These are phyloP conservation scores for Flagelloscypha sp. DNA, from an alignment of 768 basidiomycete species.

Conservation along the genomic window DNA sequence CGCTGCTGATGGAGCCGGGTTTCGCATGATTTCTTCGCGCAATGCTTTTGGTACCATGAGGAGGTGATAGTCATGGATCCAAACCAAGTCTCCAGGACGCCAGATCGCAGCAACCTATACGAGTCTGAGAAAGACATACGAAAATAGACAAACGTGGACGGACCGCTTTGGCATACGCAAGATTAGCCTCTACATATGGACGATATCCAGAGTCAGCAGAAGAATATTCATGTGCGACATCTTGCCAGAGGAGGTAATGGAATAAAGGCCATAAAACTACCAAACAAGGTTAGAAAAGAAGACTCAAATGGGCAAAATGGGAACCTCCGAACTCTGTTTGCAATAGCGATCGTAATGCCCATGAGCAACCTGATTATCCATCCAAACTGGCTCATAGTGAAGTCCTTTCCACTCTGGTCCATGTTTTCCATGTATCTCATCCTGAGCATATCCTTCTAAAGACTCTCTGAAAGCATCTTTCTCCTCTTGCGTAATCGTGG, in stretches of 20 bases:
- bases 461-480: slow-evolving; percentile 58
- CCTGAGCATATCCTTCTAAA: slow-evolving; percentile 50
- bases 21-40: slow-evolving; percentile 59
- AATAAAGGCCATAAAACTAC: slow-evolving; percentile 94
- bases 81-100: slow-evolving; percentile 83
- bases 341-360: slow-evolving; percentile 97
- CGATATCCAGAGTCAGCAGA: slow-evolving; percentile 81
- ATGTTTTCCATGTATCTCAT: slow-evolving; percentile 22
- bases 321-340: slow-evolving; percentile 70
- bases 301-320: slow-evolving; percentile 10
- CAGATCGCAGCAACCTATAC: slow-evolving; percentile 72
- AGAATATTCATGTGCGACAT: slow-evolving; percentile 83
- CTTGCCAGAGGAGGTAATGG: slow-evolving; percentile 98
- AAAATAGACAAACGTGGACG: slow-evolving; percentile 23
- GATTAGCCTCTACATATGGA: slow-evolving; percentile 75
- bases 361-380: slow-evolving; percentile 82
- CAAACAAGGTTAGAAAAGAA: slow-evolving; percentile 3
- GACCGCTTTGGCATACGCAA: slow-evolving; percentile 57
- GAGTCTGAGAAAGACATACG: too few relatives aligned
- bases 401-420: slow-evolving; percentile 48
- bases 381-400: slow-evolving; percentile 83
- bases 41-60: slow-evolving; percentile 84
- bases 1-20: too few relatives aligned
- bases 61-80: slow-evolving; percentile 95
- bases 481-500: slow-evolving; percentile 50